Base-by-base conservation (phyloP, 1,284 basidiomycete genomes). In the Heterobasidion irregulare region DNA sequence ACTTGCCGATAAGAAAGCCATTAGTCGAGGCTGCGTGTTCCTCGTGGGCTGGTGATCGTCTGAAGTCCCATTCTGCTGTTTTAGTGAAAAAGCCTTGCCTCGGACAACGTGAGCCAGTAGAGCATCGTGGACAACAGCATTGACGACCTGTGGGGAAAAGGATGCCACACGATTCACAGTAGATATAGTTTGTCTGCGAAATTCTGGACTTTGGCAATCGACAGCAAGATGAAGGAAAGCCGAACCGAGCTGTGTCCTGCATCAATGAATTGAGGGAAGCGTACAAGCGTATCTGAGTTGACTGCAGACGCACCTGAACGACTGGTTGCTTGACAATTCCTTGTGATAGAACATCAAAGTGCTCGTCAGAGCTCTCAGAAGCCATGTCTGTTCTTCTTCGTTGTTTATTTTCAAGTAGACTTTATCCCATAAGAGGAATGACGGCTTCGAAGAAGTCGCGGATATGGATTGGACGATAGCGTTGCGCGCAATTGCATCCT, bases 391-490 rank as follows among this genome's bases (percentile, higher is more conserved):
- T 35, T 95, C 93, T 16, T 83, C 81, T 0, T 70, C 63, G 6
- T 82, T 77, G 6, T 72, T 72, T 6, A 88, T 63, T 66, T 91
- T 93, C 55, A 84, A 80, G 65, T 93, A 94, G 0, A 91, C 83
- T 68, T 90, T 94, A 56, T 94, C 92, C 80, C 83, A 92, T 18
- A 95, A 65, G 44, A 97, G 66, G 72, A 96, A 96, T 1, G 88
- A 87, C 0, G 92, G 89, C 65, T 93, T 96, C 6, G 76, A 67
- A 1, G 75, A 66, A 1, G 72, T 73, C 8, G 75, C 64, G 8
- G 75, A 64, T 7, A 68, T 67, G 0, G 74, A 69, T 47, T 78
- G 74, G 9, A 82, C 61, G 0, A 68, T 70, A 16, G 75, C 50
- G 64, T 82, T 75, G 56, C 62, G 67, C 26, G 71, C 66, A 18